These are phyloP conservation scores for Aureococcus anophagefferens DNA, from an alignment of 108 stramenopile genomes.

Conservation along the genomic window DNA sequence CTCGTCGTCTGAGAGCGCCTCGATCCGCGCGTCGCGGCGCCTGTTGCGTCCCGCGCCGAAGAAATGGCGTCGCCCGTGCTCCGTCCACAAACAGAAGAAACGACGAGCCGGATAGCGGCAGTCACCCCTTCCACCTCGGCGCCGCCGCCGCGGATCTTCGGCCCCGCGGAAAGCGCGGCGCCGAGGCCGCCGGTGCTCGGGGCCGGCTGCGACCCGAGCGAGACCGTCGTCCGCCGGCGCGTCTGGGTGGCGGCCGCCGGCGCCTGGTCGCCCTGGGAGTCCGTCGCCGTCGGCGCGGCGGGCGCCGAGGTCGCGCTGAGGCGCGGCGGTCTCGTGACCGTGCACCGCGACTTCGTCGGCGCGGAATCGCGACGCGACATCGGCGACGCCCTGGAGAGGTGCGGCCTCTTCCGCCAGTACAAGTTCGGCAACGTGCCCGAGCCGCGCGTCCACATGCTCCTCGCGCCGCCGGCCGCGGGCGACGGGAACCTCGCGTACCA, in stretches of 20 bases:
- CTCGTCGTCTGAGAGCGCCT: too few species aligned
- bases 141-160: too few species aligned
- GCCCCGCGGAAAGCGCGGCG: too few species aligned
- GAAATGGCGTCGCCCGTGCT: too few species aligned
- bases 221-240: too few species aligned
- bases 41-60: too few species aligned
- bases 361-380: background rate
- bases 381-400: background rate
- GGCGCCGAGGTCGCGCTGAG: background rate
- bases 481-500: background rate
- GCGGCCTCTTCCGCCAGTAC: slow-evolving; percentile 5
- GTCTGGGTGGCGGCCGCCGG: background rate
- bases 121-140: too few species aligned
- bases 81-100: too few species aligned
- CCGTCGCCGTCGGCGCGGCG: background rate
- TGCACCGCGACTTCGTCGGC: background rate
- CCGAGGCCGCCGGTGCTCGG: too few species aligned
- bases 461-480: background rate
- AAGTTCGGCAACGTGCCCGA: background rate
- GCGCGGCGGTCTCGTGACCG: background rate
- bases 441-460: slow-evolving; percentile 10
- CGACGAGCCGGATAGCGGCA: too few species aligned
- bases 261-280: background rate
- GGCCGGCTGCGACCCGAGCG: too few species aligned
- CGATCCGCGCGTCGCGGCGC: too few species aligned